Evolutionary conservation across 106 monocot species (phyloP), one percentile per base, ranked within the genome.

Genomic region (Apostasia ramifera): DNA sequence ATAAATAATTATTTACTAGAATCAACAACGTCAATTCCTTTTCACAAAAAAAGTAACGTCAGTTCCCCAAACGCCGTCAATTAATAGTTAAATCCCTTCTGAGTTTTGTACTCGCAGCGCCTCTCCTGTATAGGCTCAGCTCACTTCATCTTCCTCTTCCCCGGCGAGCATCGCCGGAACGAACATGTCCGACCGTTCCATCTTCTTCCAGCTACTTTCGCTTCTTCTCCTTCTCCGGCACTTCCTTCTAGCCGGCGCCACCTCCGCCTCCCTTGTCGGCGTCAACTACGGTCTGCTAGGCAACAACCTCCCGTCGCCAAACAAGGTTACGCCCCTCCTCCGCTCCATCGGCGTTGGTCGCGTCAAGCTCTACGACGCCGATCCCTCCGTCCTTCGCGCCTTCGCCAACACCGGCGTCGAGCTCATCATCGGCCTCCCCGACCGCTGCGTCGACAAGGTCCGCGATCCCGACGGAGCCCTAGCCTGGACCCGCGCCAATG

Each of bases 201-300:
- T 10, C 13, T n/a, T 12, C 56, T 13, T 4, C 12, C 12, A 0
- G 12, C 56, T 56, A 52, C 57, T 9, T 54, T 47, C 14, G 42
- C 73, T 14, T 53, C 60, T 57, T 61, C 59, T 61, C 26, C 52
- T 61, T 53, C 14, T 61, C 52, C 3, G 6, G 42, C 1, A 2
- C 37, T 4, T 42, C 7, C 55, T 9, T 1, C 57, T 47, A 6
- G 40, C 60, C 59, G 10, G 39, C 59, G 60, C 61, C 61, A 75
- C 75, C 45, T 75, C 75, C 52, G 43, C 75, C 53, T 75, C 75
- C 68, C 54, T 75, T 4, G 61, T 75, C 43, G 75, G 75, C 61
- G 53, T 75, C 53, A 75, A 75, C 68, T 75, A 75, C 59, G 75
- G 75, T 43, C 75, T 75, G 1, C 61, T 75, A 44, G 75, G 68